These are phyloP conservation scores for Phytophthora sansomeana DNA, from an alignment of 352 stramenopile genomes.

Conservation along the genomic window DNA sequence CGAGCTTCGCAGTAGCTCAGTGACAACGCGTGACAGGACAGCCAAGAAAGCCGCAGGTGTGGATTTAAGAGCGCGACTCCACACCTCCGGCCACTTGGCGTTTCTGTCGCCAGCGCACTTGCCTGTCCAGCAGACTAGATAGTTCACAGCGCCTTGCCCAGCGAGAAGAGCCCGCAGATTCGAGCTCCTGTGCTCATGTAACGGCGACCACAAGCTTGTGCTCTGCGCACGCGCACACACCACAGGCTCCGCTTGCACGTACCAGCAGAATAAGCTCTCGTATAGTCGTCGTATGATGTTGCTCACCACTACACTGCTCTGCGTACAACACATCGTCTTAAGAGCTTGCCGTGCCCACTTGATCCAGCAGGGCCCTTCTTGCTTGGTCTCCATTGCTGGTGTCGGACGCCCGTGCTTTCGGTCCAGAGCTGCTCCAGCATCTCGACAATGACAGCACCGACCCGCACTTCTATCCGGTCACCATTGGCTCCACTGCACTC, in stretches of 20 bases:
- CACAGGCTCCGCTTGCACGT: neutral
- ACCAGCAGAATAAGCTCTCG: neutral
- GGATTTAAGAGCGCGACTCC: constrained; percentile 18
- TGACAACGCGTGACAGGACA: constrained; percentile 13
- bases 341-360: neutral
- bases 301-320: neutral
- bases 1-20: neutral
- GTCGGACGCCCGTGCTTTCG: constrained; percentile 1
- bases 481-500: no score
- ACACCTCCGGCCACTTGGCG: constrained; percentile 22
- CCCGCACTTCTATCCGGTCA: neutral
- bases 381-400: neutral
- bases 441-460: constrained; percentile 8
- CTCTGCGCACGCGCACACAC: neutral
- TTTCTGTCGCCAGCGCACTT: constrained; percentile 39
- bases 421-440: constrained; percentile 9
- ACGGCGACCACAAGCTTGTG: neutral
- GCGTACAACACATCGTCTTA: neutral
- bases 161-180: constrained; percentile 13
- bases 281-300: neutral
- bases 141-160: constrained; percentile 13
- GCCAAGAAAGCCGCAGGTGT: constrained; percentile 21
- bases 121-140: constrained; percentile 24
- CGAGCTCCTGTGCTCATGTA: neutral
- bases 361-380: neutral